Percentiles rank a stretch among this genome's conserved stretches.
These are phyloP conservation scores for Termitomyces eurrhizus DNA, from an alignment of 768 basidiomycete genomes.

Conservation along the genomic window DNA sequence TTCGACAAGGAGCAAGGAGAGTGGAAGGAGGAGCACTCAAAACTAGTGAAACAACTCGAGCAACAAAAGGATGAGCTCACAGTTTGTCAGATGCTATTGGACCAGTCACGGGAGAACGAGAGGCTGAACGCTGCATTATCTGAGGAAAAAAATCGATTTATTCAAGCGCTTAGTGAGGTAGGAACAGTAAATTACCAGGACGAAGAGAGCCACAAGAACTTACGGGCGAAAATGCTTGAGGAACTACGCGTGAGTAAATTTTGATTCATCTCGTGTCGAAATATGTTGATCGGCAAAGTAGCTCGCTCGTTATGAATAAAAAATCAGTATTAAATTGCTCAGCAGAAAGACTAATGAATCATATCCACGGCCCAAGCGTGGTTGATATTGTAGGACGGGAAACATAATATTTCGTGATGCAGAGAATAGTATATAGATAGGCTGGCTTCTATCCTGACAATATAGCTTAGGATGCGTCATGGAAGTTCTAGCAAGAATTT, in stretches of 20 bases:
- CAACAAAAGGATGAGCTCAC: not conserved
- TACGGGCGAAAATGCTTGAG: not conserved
- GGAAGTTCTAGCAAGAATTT: not conserved
- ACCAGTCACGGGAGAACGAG: not conserved
- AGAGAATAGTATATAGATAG: not conserved
- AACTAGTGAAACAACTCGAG: not conserved
- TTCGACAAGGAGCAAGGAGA: not conserved
- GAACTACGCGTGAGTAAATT: not conserved
- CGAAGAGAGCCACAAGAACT: not conserved
- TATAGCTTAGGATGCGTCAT: too few species aligned
- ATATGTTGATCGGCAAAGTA: not conserved
- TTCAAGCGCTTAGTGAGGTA: not conserved
- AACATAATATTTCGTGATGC: not conserved
- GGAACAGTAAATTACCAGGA: not conserved
- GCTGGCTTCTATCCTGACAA: not conserved
- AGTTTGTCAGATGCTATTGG: not conserved
- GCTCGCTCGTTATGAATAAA: not conserved
- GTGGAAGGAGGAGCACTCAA: not conserved
- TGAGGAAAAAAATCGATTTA: not conserved
- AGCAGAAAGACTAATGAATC: not conserved
- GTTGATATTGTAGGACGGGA: not conserved
- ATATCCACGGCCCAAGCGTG: not conserved
- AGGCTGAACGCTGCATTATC: not conserved
- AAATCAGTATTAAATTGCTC: not conserved
- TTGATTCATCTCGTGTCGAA: not conserved